Percentiles rank a stretch among this genome's conserved stretches.
These are phyloP conservation scores for Sordariomycetes sp. DNA, from an alignment of 2,329 filamentous ascomycete genomes.

Conservation along the genomic window DNA sequence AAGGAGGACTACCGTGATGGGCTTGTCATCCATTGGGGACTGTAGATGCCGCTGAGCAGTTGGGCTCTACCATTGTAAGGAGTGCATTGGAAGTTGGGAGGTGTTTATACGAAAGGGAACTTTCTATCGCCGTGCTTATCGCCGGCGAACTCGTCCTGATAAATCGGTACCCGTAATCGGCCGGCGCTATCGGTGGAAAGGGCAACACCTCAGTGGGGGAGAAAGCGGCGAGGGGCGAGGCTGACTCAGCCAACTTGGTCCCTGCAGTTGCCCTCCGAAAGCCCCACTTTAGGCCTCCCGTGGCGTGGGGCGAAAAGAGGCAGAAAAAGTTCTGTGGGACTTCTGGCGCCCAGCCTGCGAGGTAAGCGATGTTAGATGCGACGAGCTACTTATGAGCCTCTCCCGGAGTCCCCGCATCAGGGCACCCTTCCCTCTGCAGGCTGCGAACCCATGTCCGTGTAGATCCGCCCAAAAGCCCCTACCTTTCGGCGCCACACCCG, in stretches of 20 bases:
- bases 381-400: background rate
- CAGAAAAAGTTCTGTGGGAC: background rate
- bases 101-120: background rate
- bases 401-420: background rate
- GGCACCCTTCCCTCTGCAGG: background rate
- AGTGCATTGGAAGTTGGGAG: background rate
- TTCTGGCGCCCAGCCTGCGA: background rate
- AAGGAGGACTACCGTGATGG: constrained; percentile 44
- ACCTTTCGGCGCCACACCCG: too few species aligned
- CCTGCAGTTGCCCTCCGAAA: too few species aligned
- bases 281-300: too few species aligned
- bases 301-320: background rate
- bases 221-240: background rate
- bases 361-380: background rate
- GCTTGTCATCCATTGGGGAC: constrained; percentile 32
- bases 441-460: background rate
- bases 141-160: background rate
- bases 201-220: background rate
- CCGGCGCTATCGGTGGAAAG: background rate
- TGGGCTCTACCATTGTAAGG: background rate
- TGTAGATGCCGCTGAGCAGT: background rate
- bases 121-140: background rate
- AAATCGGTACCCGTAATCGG: background rate
- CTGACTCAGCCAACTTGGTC: background rate
- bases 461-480: background rate